Evolutionary conservation across 2,329 filamentous ascomycete species (phyloP).

Genomic region (Arthrobotrys pseudoclavata): DNA sequence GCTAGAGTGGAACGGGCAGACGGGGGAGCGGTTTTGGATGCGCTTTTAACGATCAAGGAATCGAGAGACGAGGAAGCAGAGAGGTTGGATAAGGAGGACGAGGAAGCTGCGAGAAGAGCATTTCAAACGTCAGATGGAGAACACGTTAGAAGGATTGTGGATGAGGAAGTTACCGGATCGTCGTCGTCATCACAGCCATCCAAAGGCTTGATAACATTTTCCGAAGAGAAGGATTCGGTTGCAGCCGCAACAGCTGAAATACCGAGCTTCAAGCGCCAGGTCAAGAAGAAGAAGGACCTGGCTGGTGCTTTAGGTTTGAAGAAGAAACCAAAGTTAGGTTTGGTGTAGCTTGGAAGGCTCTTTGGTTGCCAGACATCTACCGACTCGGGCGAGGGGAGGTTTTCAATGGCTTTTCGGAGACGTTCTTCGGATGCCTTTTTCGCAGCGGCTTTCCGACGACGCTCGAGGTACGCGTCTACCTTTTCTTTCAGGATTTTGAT

Average conservation of each 20-base stretch:
- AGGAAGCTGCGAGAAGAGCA: slow-evolving; percentile 81
- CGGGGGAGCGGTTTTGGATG: slow-evolving; percentile 73
- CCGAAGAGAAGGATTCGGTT: slow-evolving; percentile 64
- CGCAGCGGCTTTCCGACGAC: slow-evolving; percentile 5
- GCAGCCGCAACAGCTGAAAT: slow-evolving; percentile 65
- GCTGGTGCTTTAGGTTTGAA: slow-evolving; percentile 84
- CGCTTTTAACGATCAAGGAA: slow-evolving; percentile 72
- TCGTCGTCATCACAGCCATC: slow-evolving; percentile 48
- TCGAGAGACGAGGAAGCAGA: slow-evolving; percentile 72
- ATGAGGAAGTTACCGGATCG: slow-evolving; percentile 44
- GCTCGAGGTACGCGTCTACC: slow-evolving; percentile 15
- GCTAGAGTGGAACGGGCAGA: slow-evolving; percentile 85
- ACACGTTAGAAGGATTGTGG: slow-evolving; percentile 62
- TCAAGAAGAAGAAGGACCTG: slow-evolving; percentile 90
- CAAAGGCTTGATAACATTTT: slow-evolving; percentile 63
- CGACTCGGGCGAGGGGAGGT: not conserved
- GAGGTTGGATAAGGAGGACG: slow-evolving; percentile 82
- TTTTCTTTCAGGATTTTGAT: slow-evolving; percentile 7
- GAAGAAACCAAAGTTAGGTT: slow-evolving; percentile 75
- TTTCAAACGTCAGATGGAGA: slow-evolving; percentile 71
- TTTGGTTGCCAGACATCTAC: slow-evolving; percentile 31
- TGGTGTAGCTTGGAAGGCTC: slow-evolving; percentile 68
- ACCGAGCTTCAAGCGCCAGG: slow-evolving; percentile 79
- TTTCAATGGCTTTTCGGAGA: slow-evolving; percentile 3
- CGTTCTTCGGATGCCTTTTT: not conserved